Percentiles rank a stretch among this genome's conserved stretches.
Conservation (phyloP, 2,329 filamentous ascomycete species). For the Neofusicoccum ribis region DNA sequence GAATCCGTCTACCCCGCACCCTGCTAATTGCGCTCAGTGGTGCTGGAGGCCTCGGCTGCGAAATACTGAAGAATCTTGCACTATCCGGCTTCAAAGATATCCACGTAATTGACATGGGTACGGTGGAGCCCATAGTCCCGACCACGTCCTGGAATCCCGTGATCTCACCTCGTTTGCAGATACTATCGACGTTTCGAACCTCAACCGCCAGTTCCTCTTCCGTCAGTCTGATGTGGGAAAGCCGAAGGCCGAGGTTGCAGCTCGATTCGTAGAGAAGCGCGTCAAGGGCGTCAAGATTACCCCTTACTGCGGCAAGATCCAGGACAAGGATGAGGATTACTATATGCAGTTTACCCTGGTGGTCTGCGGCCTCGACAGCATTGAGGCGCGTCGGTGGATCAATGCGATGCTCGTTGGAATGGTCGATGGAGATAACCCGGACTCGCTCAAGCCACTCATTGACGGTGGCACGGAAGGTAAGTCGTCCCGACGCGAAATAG, state of each 20-base stretch:
- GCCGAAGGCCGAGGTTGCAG: slow-evolving; percentile 90
- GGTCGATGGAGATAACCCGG: slow-evolving; percentile 79
- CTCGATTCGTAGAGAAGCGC: slow-evolving; percentile 83
- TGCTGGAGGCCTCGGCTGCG: slow-evolving; percentile 90
- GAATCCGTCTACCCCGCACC: slow-evolving; percentile 29
- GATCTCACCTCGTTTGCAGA: slow-evolving; percentile 53
- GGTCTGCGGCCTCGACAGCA: slow-evolving; percentile 92
- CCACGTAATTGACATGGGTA: slow-evolving; percentile 98
- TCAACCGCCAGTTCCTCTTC: slow-evolving; percentile 97
- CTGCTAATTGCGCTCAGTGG: slow-evolving; percentile 60
- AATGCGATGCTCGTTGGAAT: slow-evolving; percentile 90
- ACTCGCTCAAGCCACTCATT: slow-evolving; percentile 88
- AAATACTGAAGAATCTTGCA: slow-evolving; percentile 94
- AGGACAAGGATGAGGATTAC: slow-evolving; percentile 94
- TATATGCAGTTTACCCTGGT: slow-evolving; percentile 97
- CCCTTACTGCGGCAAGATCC: slow-evolving; percentile 89
- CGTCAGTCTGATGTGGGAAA: slow-evolving; percentile 88
- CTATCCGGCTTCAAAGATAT: slow-evolving; percentile 95
- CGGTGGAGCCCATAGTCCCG: slow-evolving; percentile 25
- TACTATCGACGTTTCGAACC: slow-evolving; percentile 96
- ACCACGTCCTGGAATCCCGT: neutral
- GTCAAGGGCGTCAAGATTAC: slow-evolving; percentile 92
- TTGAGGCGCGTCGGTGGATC: slow-evolving; percentile 98
- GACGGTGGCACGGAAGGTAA: slow-evolving; percentile 91
- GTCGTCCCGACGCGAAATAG: neutral